Conservation (phyloP, 208 protist species). For the Acanthamoeba lenticulata region DNA sequence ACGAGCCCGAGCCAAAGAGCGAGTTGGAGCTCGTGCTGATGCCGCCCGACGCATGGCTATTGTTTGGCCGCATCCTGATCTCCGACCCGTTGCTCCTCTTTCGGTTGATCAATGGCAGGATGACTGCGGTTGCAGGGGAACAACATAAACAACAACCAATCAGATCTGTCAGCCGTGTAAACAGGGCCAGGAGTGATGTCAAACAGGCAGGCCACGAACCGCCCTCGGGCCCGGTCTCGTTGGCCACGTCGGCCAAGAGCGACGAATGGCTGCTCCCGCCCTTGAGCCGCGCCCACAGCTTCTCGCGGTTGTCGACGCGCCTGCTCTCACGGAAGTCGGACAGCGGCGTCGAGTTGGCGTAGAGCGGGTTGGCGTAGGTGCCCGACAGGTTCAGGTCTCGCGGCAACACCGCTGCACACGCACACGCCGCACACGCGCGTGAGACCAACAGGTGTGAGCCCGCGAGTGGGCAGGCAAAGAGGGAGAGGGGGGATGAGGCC, state of each 20-base stretch:
- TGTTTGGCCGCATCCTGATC: not conserved
- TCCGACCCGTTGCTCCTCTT: not conserved
- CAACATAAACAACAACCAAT: no score
- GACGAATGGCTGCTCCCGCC: not conserved
- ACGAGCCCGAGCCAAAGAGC: no score
- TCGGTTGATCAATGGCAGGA: not conserved
- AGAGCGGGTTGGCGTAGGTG: not conserved
- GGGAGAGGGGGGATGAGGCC: not conserved
- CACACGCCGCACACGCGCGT: no score
- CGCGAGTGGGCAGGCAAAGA: no score
- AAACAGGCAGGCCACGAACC: not conserved
- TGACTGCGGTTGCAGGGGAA: no score
- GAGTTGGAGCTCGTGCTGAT: not conserved
- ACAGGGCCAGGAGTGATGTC: no score
- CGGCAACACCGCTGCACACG: not conserved
- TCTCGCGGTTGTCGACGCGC: not conserved
- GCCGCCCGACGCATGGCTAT: not conserved
- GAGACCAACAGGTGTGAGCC: no score
- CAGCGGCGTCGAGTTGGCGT: not conserved
- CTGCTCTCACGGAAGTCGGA: not conserved
- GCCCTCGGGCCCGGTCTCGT: not conserved
- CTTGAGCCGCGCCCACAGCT: slow-evolving; percentile 26
- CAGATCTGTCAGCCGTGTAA: no score
- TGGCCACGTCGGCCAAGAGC: not conserved
- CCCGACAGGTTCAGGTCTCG: not conserved